These are phyloP conservation scores for Rhodocollybia butyracea DNA, from an alignment of 768 basidiomycete species.

Conservation along the genomic window DNA sequence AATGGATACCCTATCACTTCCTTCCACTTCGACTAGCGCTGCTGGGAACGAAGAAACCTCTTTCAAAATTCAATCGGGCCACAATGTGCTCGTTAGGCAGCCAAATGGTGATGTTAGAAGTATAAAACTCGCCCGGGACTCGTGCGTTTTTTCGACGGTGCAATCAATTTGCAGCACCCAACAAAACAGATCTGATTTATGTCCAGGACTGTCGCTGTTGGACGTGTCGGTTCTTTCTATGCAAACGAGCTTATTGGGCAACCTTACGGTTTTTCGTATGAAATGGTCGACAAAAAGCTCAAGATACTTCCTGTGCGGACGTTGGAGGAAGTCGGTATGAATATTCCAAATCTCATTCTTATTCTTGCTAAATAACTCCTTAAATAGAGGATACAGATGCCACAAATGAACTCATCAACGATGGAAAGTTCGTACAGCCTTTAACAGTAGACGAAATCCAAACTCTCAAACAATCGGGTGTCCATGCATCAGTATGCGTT, in stretches of 20 bases:
- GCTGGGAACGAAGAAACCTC: not conserved
- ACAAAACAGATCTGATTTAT: not conserved
- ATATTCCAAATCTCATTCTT: slow-evolving; percentile 1
- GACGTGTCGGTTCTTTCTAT: slow-evolving; percentile 84
- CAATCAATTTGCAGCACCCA: slow-evolving; percentile 7
- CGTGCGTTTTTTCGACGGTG: slow-evolving; percentile 44
- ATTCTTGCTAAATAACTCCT: slow-evolving; percentile 7
- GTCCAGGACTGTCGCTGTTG: slow-evolving; percentile 65
- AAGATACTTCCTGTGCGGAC: slow-evolving; percentile 57
- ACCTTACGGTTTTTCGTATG: slow-evolving; percentile 86
- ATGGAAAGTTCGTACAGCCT: slow-evolving; percentile 80
- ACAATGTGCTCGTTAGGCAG: slow-evolving; percentile 75
- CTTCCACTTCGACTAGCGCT: slow-evolving; percentile 2
- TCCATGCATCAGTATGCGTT: slow-evolving; percentile 64
- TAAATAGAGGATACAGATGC: slow-evolving; percentile 89
- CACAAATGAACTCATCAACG: slow-evolving; percentile 94
- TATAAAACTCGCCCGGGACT: slow-evolving; percentile 66
- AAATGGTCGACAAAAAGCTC: slow-evolving; percentile 73
- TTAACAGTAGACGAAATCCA: slow-evolving; percentile 83
- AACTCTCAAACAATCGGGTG: slow-evolving; percentile 75
- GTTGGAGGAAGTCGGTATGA: slow-evolving; percentile 79
- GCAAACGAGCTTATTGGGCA: slow-evolving; percentile 76
- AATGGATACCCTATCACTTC: not conserved
- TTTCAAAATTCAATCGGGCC: slow-evolving; percentile 54
- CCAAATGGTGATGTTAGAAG: slow-evolving; percentile 80